phyloP scores from a whole-genome alignment of 371 early-diverging fungal genomes.

The Circinella umbellata region DNA sequence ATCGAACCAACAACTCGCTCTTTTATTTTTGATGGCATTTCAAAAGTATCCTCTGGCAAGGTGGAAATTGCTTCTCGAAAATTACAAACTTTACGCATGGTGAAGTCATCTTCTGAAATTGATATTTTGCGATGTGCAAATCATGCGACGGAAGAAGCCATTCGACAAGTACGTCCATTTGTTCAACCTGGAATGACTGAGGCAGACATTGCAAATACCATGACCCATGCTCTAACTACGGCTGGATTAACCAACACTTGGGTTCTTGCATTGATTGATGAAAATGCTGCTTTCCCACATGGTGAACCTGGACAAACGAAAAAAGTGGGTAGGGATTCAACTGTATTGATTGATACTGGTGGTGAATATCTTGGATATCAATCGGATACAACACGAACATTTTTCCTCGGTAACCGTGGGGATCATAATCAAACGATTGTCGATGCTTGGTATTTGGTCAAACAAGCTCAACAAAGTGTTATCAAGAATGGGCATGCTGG shows the following conservation, averaged over 20 bases:
- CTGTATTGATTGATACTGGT: slow-evolving; percentile 62
- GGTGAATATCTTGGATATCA: slow-evolving; percentile 49
- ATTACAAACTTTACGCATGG: slow-evolving; percentile 50
- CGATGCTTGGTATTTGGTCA: slow-evolving; percentile 61
- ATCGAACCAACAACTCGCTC: slow-evolving; percentile 56
- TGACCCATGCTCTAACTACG: slow-evolving; percentile 37
- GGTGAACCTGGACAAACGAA: slow-evolving; percentile 54
- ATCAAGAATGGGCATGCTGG: slow-evolving; percentile 36
- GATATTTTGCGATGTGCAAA: slow-evolving; percentile 61
- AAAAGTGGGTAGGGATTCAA: slow-evolving; percentile 42
- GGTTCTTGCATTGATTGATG: slow-evolving; percentile 59
- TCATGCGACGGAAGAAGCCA: slow-evolving; percentile 53
- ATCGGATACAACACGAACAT: slow-evolving; percentile 58
- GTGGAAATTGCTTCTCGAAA: slow-evolving; percentile 46
- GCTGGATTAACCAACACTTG: slow-evolving; percentile 55
- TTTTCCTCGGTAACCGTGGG: slow-evolving; percentile 39
- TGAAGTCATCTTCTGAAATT: slow-evolving; percentile 56
- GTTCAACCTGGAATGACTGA: slow-evolving; percentile 53
- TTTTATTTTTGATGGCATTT: slow-evolving; percentile 53
- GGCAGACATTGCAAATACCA: slow-evolving; percentile 42
- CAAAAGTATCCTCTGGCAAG: slow-evolving; percentile 15
- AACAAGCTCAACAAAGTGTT: slow-evolving; percentile 53
- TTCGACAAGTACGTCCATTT: slow-evolving; percentile 47
- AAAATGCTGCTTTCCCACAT: slow-evolving; percentile 62
- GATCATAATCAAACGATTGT: slow-evolving; percentile 53